A percentile compares a stretch with the other conserved stretches of the same genome.
Conservation (phyloP, 1,284 basidiomycete species). For the Afroboletus lepidellus region DNA sequence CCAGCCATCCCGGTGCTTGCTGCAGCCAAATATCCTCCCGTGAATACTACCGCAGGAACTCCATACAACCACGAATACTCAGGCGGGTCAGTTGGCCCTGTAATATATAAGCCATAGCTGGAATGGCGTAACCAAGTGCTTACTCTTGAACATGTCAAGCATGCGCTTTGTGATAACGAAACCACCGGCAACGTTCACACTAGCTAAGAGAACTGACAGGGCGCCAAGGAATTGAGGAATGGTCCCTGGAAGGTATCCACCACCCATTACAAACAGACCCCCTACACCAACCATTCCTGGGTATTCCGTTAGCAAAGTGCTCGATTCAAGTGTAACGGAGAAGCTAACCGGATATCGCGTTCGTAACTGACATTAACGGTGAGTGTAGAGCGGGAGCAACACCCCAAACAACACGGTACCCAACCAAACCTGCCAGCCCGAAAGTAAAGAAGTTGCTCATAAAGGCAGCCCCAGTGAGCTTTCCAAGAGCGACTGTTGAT, state of each 20-base stretch:
- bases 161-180: constrained; percentile 84
- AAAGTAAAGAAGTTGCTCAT: constrained; percentile 87
- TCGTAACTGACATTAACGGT: constrained; percentile 83
- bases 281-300: constrained; percentile 77
- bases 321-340: neutral
- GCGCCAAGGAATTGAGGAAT: constrained; percentile 78
- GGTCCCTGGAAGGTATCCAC: constrained; percentile 78
- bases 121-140: constrained; percentile 19
- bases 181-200: constrained; percentile 82
- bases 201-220: constrained; percentile 76
- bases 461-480: constrained; percentile 73
- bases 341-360: constrained; percentile 66
- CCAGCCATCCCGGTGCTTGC: constrained; percentile 80
- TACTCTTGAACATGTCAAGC: constrained; percentile 88
- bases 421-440: constrained; percentile 77
- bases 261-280: constrained; percentile 86
- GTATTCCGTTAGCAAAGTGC: constrained; percentile 8
- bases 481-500: constrained; percentile 67
- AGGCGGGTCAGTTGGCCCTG: constrained; percentile 77
- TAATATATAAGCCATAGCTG: constrained; percentile 2
- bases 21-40: constrained; percentile 76
- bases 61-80: constrained; percentile 83
- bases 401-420: constrained; percentile 86
- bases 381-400: constrained; percentile 83
- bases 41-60: constrained; percentile 75